A percentile compares a stretch with the other conserved stretches of the same genome.
Evolutionary conservation across 108 stramenopile genomes (phyloP).

Genomic region (Nitzschia inconspicua): DNA sequence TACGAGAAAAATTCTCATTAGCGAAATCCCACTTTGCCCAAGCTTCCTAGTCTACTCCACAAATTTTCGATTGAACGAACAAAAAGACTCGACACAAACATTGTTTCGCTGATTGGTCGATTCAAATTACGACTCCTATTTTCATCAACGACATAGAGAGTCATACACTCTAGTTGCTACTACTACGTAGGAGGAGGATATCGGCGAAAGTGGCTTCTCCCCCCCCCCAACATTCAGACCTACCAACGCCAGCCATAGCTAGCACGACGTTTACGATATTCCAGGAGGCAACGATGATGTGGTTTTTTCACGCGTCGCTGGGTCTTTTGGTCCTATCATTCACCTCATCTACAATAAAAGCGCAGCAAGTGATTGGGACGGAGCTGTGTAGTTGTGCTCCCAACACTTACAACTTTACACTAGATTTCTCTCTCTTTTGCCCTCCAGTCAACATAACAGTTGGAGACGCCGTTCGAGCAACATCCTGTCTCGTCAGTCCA

Average conservation of each 20-base stretch:
- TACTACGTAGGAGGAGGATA: no score
- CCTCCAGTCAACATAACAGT: conserved; percentile 18
- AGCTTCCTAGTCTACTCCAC: conserved; percentile 2
- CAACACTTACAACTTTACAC: conserved; percentile 23
- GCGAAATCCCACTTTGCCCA: neutral
- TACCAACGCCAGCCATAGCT: no score
- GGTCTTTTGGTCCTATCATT: neutral
- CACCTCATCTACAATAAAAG: neutral
- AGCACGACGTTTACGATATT: no score
- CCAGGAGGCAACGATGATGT: neutral
- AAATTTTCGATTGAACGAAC: neutral
- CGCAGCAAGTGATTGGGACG: conserved; percentile 5
- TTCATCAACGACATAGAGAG: no score
- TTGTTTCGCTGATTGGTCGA: no score
- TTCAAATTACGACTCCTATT: no score
- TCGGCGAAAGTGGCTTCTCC: no score
- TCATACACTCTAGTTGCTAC: no score
- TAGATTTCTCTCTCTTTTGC: conserved; percentile 28
- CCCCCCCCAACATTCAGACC: no score
- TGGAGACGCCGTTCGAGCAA: conserved; percentile 14
- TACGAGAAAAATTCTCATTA: no score
- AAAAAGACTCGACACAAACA: neutral
- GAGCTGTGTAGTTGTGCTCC: conserved; percentile 39
- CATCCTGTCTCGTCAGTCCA: conserved; percentile 19
- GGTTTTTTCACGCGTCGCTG: neutral